phyloP scores from a whole-genome alignment of 371 early-diverging fungal species.

The Rhizomucor pusillus region DNA sequence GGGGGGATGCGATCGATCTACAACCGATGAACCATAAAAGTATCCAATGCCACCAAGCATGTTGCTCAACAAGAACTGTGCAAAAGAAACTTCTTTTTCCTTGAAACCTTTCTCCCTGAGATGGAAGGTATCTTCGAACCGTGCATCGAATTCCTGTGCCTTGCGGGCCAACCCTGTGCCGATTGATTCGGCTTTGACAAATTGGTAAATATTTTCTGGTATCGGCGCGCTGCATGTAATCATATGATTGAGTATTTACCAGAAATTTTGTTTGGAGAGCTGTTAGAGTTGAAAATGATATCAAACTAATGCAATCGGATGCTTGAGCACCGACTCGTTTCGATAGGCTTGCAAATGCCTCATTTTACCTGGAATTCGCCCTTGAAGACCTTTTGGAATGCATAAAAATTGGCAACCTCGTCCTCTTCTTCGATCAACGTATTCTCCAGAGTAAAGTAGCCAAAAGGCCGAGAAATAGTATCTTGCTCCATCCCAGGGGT shows the following conservation, averaged over 20 bases:
- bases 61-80: conserved; percentile 76
- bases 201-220: not conserved
- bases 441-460: conserved; percentile 39
- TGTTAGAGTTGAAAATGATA: conserved; percentile 51
- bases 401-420: conserved; percentile 48
- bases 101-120: conserved; percentile 66
- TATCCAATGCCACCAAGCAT: conserved; percentile 92
- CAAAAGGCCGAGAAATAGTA: conserved; percentile 21
- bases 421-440: conserved; percentile 29
- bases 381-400: conserved; percentile 57
- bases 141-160: conserved; percentile 56
- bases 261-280: conserved; percentile 24
- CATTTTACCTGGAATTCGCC: conserved; percentile 58
- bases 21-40: conserved; percentile 49
- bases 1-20: conserved; percentile 42
- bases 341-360: not conserved
- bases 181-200: conserved; percentile 19
- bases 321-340: too few species aligned
- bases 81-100: conserved; percentile 64
- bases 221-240: not conserved
- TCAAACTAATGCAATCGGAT: conserved; percentile 46
- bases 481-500: conserved; percentile 18
- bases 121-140: conserved; percentile 77
- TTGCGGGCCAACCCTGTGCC: conserved; percentile 20
- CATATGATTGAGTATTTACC: conserved; percentile 23